phyloP scores from a whole-genome alignment of 129 eudicot genomes.

The Flaveria brownii region DNA sequence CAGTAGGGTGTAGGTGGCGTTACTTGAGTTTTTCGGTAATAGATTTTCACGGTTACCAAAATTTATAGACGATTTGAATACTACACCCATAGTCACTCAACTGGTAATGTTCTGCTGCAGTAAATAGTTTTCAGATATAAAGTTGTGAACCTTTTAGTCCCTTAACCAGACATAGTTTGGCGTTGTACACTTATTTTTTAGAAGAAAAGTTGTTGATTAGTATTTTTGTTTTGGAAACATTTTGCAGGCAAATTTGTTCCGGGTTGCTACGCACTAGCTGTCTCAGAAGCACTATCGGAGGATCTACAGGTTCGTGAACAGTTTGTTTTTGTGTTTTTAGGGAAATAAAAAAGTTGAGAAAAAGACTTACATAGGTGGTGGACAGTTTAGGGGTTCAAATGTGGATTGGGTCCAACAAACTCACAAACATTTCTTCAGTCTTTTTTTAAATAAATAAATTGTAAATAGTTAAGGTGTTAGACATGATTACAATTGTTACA shows the following conservation, averaged over 20 bases:
- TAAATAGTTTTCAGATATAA: background rate
- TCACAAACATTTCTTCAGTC: background rate
- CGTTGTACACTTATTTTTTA: background rate
- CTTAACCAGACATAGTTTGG: background rate
- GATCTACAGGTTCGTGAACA: slow-evolving; percentile 64
- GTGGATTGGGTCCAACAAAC: background rate
- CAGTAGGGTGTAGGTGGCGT: no score
- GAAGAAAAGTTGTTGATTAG: background rate
- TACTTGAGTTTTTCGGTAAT: no score
- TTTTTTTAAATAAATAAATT: background rate
- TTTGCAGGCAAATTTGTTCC: slow-evolving; percentile 73
- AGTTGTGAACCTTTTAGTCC: background rate
- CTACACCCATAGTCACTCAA: background rate
- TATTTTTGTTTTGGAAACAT: slow-evolving; percentile 10
- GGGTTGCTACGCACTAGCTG: slow-evolving; percentile 93
- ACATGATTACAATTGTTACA: background rate
- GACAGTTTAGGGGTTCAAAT: background rate
- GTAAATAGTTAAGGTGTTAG: background rate
- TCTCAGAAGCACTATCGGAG: slow-evolving; percentile 82
- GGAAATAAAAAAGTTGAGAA: background rate
- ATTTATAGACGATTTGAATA: background rate
- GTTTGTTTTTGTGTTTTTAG: background rate
- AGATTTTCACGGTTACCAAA: no score
- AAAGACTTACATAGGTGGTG: background rate
- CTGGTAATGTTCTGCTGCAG: background rate